Percentiles rank a stretch among this genome's conserved stretches.
Evolutionary conservation across 805 yeast species (phyloP).

Genomic region (Suhomyces canberraensis): DNA sequence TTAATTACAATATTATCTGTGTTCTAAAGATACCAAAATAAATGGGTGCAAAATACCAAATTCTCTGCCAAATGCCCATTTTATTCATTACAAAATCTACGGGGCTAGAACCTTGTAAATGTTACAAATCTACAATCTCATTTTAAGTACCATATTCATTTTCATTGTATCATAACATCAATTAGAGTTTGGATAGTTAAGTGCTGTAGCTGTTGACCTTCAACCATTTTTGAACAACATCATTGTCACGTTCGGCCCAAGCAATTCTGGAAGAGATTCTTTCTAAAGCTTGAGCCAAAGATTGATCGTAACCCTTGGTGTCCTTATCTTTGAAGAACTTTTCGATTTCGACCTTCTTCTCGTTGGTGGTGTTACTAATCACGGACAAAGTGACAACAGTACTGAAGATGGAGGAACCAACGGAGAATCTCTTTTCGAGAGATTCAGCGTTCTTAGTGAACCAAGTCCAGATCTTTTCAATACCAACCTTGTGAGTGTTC

Average conservation of each 20-base stretch:
- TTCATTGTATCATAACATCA: no score
- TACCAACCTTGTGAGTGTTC: conserved; percentile 60
- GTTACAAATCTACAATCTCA: no score
- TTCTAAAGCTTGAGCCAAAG: conserved; percentile 64
- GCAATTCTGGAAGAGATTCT: conserved; percentile 51
- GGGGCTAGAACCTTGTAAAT: no score
- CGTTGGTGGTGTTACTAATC: conserved; percentile 56
- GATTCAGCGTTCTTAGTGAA: conserved; percentile 68
- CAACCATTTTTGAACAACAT: conserved; percentile 49
- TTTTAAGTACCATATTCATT: no score
- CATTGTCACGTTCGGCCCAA: conserved; percentile 58
- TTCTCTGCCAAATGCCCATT: no score
- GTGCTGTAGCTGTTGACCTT: conserved; percentile 28
- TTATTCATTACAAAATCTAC: no score
- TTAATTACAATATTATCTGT: no score
- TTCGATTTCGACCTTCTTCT: conserved; percentile 49
- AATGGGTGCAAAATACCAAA: no score
- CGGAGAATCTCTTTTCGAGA: conserved; percentile 66
- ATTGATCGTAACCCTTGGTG: conserved; percentile 63
- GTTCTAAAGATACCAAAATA: no score
- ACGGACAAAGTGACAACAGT: conserved; percentile 64
- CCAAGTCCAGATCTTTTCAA: conserved; percentile 74
- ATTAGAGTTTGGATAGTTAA: conserved; percentile 4
- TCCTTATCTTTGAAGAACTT: conserved; percentile 50
- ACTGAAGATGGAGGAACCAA: conserved; percentile 77